phyloP scores from a whole-genome alignment of 371 early-diverging fungal species.

The Mortierella sp. region DNA sequence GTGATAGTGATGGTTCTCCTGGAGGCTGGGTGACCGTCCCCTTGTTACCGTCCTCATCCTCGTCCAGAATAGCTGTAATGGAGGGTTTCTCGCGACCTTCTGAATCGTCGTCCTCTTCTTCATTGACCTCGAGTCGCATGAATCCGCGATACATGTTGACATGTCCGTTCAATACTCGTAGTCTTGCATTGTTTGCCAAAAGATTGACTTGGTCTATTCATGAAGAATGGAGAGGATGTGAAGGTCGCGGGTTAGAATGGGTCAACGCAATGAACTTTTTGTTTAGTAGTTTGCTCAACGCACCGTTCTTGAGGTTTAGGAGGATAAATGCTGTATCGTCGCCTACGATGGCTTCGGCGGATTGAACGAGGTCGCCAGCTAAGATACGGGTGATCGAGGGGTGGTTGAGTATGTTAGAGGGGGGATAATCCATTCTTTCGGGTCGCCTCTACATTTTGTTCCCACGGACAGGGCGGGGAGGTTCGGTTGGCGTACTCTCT shows the following conservation, averaged over 20 bases:
- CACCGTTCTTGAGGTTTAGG: conserved; percentile 51
- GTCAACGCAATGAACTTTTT: too few relatives aligned
- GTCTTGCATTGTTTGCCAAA: conserved; percentile 40
- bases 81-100: conserved; percentile 16
- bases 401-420: neutral
- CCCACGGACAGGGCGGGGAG: too few relatives aligned
- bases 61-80: conserved; percentile 31
- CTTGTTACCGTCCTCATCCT: conserved; percentile 23
- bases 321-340: conserved; percentile 48
- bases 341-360: conserved; percentile 50
- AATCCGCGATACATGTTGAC: conserved; percentile 54
- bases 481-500: conserved; percentile 52
- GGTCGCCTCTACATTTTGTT: neutral
- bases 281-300: neutral
- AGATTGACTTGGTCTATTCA: conserved; percentile 48
- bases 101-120: conserved; percentile 15
- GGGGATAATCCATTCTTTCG: too few relatives aligned
- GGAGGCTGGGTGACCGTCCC: neutral
- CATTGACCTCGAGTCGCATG: conserved; percentile 51
- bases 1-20: neutral
- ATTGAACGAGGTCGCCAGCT: conserved; percentile 49
- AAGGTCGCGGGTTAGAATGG: too few relatives aligned
- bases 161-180: conserved; percentile 31
- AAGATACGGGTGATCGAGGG: neutral
- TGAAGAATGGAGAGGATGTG: too few relatives aligned